Base-by-base conservation (phyloP, 2,329 filamentous ascomycete genomes). In the Beauveria pseudobassiana region DNA sequence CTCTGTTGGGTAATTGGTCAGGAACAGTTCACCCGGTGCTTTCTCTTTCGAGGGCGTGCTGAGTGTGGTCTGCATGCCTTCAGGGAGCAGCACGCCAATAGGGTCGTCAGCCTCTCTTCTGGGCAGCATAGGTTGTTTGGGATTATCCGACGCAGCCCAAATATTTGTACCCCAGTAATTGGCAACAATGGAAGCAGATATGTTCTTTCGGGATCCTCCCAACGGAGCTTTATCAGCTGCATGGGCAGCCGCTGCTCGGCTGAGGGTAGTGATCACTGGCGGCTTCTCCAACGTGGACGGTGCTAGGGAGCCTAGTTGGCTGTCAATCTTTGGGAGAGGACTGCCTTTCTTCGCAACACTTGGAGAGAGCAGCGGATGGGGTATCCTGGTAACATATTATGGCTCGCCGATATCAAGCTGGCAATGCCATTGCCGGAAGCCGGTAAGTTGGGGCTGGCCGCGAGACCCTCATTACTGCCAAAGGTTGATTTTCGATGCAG, bases 111-210 rank as follows among this genome's bases (percentile, higher is more conserved):
- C 73, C 34, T 74, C 71, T 26, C 67, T 67, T 26, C 71, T 66
- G 4, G 73, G 71, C 18, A 75, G 63, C 10, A 71, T 66, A 5
- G 71, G 72, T 28, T 72, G 69, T 22, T 66, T 61, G 3, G 68
- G 68, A n/a, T 64, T 59, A 42, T 73, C 68, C 42, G 69, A 64
- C 16, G 68, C 64, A 7, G 72, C 75, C 90, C 92, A 96, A 52
- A 92, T 87, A 62, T 86, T 89, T 69, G 87, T 96, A 55, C 93
- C 93, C 93, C 93, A 98, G 61, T 96, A 83, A 71, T 98, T 98
- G 38, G 93, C 93, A 78, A 96, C 85, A 64, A 97, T 86, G 16
- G 91, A 91, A 55, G 89, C 90, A 1, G 93, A 91, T 75, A 96
- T 85, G 24, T 84, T 84, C 48, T 88, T 85, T n/a, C 82, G 82